Percentiles rank a stretch among this genome's conserved stretches.
Evolutionary conservation across 768 basidiomycete species (phyloP).

Genomic region (Leucocoprinus leucothites): DNA sequence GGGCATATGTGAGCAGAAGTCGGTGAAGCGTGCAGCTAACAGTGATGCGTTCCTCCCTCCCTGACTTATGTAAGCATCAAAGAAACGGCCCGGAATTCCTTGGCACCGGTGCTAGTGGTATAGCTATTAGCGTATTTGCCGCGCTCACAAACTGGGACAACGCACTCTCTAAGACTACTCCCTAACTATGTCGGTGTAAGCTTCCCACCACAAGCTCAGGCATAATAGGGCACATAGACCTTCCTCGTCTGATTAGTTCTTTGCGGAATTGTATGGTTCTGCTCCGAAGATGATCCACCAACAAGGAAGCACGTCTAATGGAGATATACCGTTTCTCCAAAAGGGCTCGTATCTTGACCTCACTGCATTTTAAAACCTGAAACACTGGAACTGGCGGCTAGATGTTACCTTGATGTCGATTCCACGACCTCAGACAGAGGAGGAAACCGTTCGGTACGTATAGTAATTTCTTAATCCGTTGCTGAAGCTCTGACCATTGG

Average conservation of each 20-base stretch:
- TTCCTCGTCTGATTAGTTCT: not conserved
- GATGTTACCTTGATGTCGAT: not conserved
- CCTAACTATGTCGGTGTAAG: no score
- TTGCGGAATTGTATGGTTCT: not conserved
- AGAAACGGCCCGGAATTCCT: not conserved
- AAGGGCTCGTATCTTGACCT: not conserved
- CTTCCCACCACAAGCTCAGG: no score
- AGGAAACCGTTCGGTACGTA: not conserved
- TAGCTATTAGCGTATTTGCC: no score
- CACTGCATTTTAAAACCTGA: not conserved
- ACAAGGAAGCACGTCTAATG: not conserved
- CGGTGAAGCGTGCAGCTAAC: not conserved
- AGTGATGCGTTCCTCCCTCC: not conserved
- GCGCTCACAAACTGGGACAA: no score
- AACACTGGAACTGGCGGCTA: not conserved
- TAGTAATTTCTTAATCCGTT: not conserved
- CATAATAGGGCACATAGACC: no score
- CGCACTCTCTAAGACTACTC: no score
- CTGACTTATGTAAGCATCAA: not conserved
- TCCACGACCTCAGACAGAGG: not conserved
- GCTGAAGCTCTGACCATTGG: not conserved
- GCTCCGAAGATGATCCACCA: constrained; percentile 5
- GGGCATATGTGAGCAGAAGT: not conserved
- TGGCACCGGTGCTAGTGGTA: no score
- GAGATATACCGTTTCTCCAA: not conserved